A percentile compares a stretch with the other conserved stretches of the same genome.
phyloP scores from a whole-genome alignment of 805 yeast species.

The Limtongozyma cylindracea region DNA sequence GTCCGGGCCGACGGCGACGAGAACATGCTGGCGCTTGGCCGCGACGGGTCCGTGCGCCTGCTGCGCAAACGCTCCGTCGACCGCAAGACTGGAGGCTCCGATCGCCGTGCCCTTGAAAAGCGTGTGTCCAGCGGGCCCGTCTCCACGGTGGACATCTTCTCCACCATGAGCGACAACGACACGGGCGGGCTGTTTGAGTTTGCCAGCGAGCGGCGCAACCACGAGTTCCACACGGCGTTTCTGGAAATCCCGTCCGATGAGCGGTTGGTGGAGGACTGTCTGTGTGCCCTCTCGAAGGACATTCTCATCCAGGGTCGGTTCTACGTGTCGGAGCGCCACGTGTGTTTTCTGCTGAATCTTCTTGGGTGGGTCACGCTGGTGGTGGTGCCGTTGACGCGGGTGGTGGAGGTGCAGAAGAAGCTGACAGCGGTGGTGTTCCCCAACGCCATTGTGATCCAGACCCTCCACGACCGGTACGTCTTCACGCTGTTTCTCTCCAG shows the following conservation, averaged over 20 bases:
- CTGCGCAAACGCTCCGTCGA: neutral
- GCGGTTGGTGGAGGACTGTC: conserved; percentile 28
- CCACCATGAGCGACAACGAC: too few relatives aligned
- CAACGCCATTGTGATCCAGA: conserved; percentile 37
- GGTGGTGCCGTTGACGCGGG: conserved; percentile 30
- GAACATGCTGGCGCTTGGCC: neutral
- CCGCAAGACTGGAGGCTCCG: neutral
- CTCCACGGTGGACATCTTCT: too few relatives aligned
- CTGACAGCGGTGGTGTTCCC: conserved; percentile 46
- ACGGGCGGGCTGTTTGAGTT: too few relatives aligned
- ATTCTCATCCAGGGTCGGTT: conserved; percentile 42
- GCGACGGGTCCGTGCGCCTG: neutral
- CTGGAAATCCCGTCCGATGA: conserved; percentile 24
- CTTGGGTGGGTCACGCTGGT: conserved; percentile 42
- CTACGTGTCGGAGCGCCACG: conserved; percentile 25
- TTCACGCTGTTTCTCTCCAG: conserved; percentile 44
- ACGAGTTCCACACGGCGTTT: conserved; percentile 34
- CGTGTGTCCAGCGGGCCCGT: too few relatives aligned
- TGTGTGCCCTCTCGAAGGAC: conserved; percentile 43
- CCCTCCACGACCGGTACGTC: conserved; percentile 31
- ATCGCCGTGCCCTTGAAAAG: too few relatives aligned
- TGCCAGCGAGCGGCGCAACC: conserved; percentile 7
- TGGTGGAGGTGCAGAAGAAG: conserved; percentile 36
- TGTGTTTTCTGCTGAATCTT: conserved; percentile 42
- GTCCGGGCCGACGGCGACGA: neutral